phyloP scores from a whole-genome alignment of 192 early-diverging fungal species.

The Dispira simplex region DNA sequence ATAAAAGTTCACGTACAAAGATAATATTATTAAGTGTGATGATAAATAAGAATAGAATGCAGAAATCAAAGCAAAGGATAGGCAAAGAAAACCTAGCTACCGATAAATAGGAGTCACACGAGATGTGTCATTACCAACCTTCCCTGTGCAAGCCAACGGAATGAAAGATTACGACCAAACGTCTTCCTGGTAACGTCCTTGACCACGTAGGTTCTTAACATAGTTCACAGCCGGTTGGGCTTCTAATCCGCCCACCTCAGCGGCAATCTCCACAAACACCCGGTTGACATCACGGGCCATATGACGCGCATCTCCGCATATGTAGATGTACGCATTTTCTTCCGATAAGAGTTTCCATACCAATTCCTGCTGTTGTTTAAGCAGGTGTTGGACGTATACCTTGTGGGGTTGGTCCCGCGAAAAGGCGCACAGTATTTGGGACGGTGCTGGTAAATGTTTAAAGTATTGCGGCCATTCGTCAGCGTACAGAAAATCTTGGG shows the following conservation, averaged over 20 bases:
- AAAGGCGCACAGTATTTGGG: constrained; percentile 77
- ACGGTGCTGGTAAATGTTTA: constrained; percentile 23
- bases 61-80: too few relatives aligned
- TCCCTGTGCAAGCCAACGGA: too few relatives aligned
- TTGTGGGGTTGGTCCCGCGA: constrained; percentile 73
- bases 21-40: too few relatives aligned
- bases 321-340: constrained; percentile 62
- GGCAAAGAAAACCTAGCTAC: too few relatives aligned
- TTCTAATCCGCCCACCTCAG: constrained; percentile 39
- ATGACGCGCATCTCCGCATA: constrained; percentile 91
- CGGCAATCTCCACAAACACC: constrained; percentile 50
- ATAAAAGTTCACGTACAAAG: too few relatives aligned
- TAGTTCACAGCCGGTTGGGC: constrained; percentile 55
- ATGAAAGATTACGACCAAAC: constrained; percentile 56
- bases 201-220: constrained; percentile 67
- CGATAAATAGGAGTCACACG: too few relatives aligned
- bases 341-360: constrained; percentile 72
- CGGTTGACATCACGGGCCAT: constrained; percentile 88
- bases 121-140: too few relatives aligned
- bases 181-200: constrained; percentile 86
- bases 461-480: constrained; percentile 58
- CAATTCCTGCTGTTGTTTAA: constrained; percentile 52
- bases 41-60: too few relatives aligned
- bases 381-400: constrained; percentile 90
- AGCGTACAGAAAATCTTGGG: constrained; percentile 82